Conservation (phyloP, 2,329 filamentous ascomycete genomes). For the Falciphora oryzae region DNA sequence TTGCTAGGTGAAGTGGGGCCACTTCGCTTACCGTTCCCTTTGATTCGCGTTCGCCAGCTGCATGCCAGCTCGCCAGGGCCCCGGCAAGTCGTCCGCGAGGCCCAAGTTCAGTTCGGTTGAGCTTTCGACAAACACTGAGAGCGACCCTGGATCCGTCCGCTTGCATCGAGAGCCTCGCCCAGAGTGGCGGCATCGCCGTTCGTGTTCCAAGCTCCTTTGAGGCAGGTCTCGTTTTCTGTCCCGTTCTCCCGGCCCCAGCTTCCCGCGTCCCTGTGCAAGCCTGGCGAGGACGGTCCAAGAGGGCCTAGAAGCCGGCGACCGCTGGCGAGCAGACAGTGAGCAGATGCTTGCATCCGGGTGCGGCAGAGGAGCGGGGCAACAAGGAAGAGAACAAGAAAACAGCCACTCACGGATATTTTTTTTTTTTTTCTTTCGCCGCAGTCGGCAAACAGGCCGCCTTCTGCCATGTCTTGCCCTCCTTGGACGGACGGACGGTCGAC, state of each 20-base stretch:
- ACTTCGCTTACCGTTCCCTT: constrained; percentile 21
- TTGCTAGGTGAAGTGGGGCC: constrained; percentile 10
- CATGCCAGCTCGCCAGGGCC: not conserved
- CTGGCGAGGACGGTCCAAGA: not conserved
- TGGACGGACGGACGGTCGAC: not conserved
- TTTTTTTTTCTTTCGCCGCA: not conserved
- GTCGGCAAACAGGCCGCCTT: not conserved
- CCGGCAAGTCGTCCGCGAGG: not conserved
- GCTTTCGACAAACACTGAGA: not conserved
- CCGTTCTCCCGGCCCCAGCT: not conserved
- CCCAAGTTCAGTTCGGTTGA: too few species aligned
- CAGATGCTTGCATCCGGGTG: too few species aligned
- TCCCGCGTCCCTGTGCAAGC: too few species aligned
- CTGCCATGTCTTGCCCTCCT: not conserved
- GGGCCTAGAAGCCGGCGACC: not conserved
- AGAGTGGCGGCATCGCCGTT: not conserved
- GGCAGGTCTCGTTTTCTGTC: not conserved
- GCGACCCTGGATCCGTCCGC: not conserved
- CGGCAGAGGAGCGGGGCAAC: not conserved
- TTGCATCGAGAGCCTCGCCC: not conserved
- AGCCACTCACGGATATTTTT: not conserved
- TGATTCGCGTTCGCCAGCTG: constrained; percentile 19
- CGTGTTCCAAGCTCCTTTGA: not conserved
- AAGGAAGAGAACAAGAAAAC: not conserved
- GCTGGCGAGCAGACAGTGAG: not conserved